Percentiles rank a stretch among this genome's conserved stretches.
These are phyloP conservation scores for Rhizopogon vinicolor DNA, from an alignment of 768 basidiomycete species.

Conservation along the genomic window DNA sequence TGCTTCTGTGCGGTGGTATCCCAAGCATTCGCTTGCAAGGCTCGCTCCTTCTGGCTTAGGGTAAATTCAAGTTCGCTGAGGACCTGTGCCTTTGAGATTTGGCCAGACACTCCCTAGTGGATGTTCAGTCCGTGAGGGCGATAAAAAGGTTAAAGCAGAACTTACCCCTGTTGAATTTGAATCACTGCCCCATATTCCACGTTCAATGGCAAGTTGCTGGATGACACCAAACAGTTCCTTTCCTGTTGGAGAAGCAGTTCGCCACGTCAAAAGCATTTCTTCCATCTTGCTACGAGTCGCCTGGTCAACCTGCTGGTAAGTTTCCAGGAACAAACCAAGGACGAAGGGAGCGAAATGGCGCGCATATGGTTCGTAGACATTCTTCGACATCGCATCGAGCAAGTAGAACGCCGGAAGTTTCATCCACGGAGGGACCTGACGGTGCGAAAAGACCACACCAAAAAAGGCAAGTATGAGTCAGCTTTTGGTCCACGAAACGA, in stretches of 20 bases:
- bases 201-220: conserved; percentile 80
- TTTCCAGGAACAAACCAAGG: conserved; percentile 78
- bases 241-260: conserved; percentile 75
- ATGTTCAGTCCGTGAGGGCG: conserved; percentile 3
- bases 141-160: conserved; percentile 5
- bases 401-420: conserved; percentile 94
- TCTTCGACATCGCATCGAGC: conserved; percentile 95
- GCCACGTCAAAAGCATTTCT: conserved; percentile 96
- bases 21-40: conserved; percentile 66
- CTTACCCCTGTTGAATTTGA: conserved; percentile 37
- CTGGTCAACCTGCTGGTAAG: conserved; percentile 84
- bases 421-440: conserved; percentile 82
- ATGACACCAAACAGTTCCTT: conserved; percentile 81
- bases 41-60: conserved; percentile 75
- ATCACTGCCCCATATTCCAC: conserved; percentile 71
- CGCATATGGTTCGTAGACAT: conserved; percentile 91
- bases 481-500: conserved; percentile 34
- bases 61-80: conserved; percentile 80
- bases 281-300: conserved; percentile 91
- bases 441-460: conserved; percentile 11
- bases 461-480: conserved; percentile 57
- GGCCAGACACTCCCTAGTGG: conserved; percentile 29
- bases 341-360: conserved; percentile 80
- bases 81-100: conserved; percentile 74
- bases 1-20: conserved; percentile 68